A percentile compares a stretch with the other conserved stretches of the same genome.
Evolutionary conservation across 2,329 filamentous ascomycete genomes (phyloP).

Genomic region (Phialocephala sp.): DNA sequence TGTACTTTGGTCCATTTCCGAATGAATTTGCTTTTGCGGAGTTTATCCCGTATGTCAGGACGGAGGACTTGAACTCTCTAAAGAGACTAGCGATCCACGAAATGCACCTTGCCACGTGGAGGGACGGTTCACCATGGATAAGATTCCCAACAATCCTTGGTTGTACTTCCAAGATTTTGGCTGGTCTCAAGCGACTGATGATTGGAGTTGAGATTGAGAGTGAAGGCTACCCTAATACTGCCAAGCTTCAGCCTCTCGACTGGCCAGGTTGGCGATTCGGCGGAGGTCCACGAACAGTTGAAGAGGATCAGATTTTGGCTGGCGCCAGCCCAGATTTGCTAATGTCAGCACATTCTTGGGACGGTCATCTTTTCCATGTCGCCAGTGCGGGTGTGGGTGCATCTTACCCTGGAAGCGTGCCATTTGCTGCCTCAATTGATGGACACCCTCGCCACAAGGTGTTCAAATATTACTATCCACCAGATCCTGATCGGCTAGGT

Average conservation of each 20-base stretch:
- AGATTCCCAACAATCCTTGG: not conserved
- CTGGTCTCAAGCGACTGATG: slow-evolving; percentile 12
- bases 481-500: not conserved
- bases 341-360: slow-evolving; percentile 13
- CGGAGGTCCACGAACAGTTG: slow-evolving; percentile 11
- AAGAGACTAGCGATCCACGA: slow-evolving; percentile 18
- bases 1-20: slow-evolving; percentile 17
- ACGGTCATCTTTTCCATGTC: slow-evolving; percentile 14
- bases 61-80: slow-evolving; percentile 4
- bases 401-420: not conserved
- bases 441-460: not conserved
- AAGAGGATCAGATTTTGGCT: slow-evolving; percentile 1
- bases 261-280: slow-evolving; percentile 18
- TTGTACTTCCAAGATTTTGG: slow-evolving; percentile 3
- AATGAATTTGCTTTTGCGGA: slow-evolving; percentile 14
- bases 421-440: not conserved
- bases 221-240: slow-evolving; percentile 8
- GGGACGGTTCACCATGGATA: not conserved
- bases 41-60: slow-evolving; percentile 6
- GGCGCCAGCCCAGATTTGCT: not conserved
- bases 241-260: slow-evolving; percentile 8
- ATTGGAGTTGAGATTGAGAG: slow-evolving; percentile 13
- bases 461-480: slow-evolving; percentile 4
- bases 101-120: slow-evolving; percentile 16
- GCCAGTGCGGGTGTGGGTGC: not conserved